These are phyloP conservation scores for Fusarium abutilonis DNA, from an alignment of 2,329 filamentous ascomycete species.

Conservation along the genomic window DNA sequence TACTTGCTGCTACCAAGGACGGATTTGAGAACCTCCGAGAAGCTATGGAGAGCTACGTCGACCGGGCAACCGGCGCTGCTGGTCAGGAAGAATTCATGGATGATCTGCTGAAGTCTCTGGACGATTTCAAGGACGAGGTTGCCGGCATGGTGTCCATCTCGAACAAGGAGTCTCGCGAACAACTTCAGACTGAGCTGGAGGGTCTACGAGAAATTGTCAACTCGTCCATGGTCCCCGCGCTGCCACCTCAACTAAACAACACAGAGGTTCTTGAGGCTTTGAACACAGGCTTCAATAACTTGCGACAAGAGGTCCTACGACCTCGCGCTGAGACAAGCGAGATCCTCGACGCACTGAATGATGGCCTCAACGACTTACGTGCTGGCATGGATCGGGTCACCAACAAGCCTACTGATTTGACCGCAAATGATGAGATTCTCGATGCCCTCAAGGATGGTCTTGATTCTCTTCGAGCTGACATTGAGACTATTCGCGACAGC, in stretches of 20 bases:
- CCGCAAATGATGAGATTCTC: conserved; percentile 87
- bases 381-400: conserved; percentile 79
- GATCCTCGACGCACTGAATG: conserved; percentile 87
- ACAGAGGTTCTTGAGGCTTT: conserved; percentile 77
- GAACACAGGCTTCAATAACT: conserved; percentile 75
- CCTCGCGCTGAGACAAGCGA: conserved; percentile 80
- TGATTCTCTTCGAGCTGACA: conserved; percentile 77
- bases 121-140: conserved; percentile 74
- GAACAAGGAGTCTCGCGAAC: conserved; percentile 63
- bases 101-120: conserved; percentile 70
- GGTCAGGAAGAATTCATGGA: conserved; percentile 83
- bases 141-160: conserved; percentile 65
- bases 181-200: conserved; percentile 84
- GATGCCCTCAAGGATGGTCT: conserved; percentile 88
- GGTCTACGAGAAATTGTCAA: conserved; percentile 82
- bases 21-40: conserved; percentile 81
- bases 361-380: conserved; percentile 82
- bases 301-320: conserved; percentile 78
- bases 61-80: conserved; percentile 73
- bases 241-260: conserved; percentile 55
- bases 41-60: conserved; percentile 84
- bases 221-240: conserved; percentile 70
- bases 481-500: conserved; percentile 77
- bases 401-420: conserved; percentile 83
- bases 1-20: conserved; percentile 87